These are phyloP conservation scores for Syzygium syzygioides DNA, from an alignment of 441 rosid genomes.

Conservation along the genomic window DNA sequence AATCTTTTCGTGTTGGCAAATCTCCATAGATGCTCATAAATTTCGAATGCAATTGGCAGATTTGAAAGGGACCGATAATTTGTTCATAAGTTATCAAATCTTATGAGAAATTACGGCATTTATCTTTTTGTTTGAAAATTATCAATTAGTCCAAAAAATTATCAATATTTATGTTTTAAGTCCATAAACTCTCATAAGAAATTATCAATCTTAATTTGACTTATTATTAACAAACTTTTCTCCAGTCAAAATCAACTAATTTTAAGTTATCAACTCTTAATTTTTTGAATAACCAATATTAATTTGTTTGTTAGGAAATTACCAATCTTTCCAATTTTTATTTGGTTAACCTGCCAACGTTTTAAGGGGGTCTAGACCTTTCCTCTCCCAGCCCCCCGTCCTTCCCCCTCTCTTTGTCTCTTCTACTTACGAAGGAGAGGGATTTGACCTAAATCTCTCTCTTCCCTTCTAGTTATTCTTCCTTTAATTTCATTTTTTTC, in stretches of 20 bases:
- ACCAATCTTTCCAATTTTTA: background rate
- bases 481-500: no score
- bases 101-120: background rate
- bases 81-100: background rate
- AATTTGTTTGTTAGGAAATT: background rate
- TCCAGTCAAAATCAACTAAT: background rate
- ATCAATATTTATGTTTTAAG: background rate
- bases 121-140: background rate
- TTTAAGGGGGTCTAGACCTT: background rate
- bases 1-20: background rate
- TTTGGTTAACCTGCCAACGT: background rate
- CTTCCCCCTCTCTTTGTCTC: no score
- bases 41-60: background rate
- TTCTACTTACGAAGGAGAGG: no score
- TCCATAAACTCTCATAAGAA: background rate
- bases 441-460: no score
- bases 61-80: background rate
- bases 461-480: no score
- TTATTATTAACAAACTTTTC: background rate
- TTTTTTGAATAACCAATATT: background rate
- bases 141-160: background rate
- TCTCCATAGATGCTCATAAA: background rate
- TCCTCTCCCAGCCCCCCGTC: no score
- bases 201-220: no score
- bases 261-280: background rate